Base-by-base conservation (phyloP, 306 rosid genomes). In the Vachellia collinsii region DNA sequence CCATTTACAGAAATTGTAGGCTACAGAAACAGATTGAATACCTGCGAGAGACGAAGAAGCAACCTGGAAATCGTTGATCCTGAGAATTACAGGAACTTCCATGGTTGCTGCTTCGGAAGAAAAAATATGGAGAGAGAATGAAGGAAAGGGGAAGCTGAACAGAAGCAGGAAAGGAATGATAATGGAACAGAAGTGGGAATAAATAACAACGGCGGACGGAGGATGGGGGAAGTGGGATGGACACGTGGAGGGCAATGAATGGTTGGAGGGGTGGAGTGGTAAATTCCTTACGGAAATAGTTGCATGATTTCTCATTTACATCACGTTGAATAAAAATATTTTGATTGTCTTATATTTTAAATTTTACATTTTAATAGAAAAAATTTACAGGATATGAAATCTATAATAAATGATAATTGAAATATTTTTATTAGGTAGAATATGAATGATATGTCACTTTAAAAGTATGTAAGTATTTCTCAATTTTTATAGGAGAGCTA, bases 41-140 rank as follows among this genome's bases (percentile, higher is more conserved):
- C 79, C 82, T 7, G 93, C 34, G 16, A 83, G 50, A 5, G 90
- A 85, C 4, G 91, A 70, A 6, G 86, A 65, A 29, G 84, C 17
- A 51, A 86, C 66, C 58, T 75, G 86, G 48, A 93, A 80, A 69
- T 92, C 83, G 74, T 44, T 79, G 51, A 95, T 77, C 73, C 90
- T 88, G 63, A 87, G 92, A 23, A 93, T 88, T 29, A 93, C 87
- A 3, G 97, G 94, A 61, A 90, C 83, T 73, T 95, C 97, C 98
- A 95, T 95, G 7, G 56, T 5, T 54, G n/a, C 4, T 77, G 11
- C 63, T 62, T 68, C 8, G 20, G 37, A 34, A 41, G 23, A 7
- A 20, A 43, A 79, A 36, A 8, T n/a, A 16, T 5, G 11, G 5
- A 48, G 19, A 39, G 50, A 67, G 64, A 46, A 6, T 13, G 70